phyloP scores from a whole-genome alignment of 768 basidiomycete species.

The Gloeopeniophorella convolvens region DNA sequence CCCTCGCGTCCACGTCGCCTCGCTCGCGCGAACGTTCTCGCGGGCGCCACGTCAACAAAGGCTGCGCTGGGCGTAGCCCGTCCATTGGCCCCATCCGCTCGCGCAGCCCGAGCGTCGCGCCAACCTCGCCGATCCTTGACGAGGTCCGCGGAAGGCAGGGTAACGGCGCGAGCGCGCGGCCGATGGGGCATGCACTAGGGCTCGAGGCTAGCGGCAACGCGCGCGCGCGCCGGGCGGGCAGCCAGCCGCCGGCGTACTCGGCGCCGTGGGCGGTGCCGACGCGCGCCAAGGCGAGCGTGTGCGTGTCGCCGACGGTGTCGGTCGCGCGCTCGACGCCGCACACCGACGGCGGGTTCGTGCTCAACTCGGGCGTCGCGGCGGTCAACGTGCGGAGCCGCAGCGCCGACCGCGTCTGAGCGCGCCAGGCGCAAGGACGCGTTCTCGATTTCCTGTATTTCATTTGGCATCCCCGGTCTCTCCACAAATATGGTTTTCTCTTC shows the following conservation, averaged over 20 bases:
- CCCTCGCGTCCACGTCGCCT: slow-evolving; percentile 1
- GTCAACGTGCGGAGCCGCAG: slow-evolving; percentile 7
- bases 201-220: neutral
- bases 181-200: neutral
- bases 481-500: neutral
- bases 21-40: slow-evolving; percentile 19
- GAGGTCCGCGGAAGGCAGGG: slow-evolving; percentile 13
- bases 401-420: neutral
- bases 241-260: slow-evolving; percentile 14
- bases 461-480: too few species aligned
- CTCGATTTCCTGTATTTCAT: too few species aligned
- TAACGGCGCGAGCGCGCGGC: neutral
- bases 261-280: slow-evolving; percentile 13
- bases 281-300: slow-evolving; percentile 14
- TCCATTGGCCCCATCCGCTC: slow-evolving; percentile 35
- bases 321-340: slow-evolving; percentile 9
- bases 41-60: slow-evolving; percentile 1
- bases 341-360: slow-evolving; percentile 14
- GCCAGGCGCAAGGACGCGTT: too few species aligned
- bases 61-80: slow-evolving; percentile 30
- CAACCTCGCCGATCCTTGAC: slow-evolving; percentile 36
- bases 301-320: slow-evolving; percentile 12
- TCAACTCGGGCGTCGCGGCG: neutral
- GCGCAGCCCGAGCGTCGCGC: slow-evolving; percentile 41
- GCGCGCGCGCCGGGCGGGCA: slow-evolving; percentile 12